Evolutionary conservation across 345 rosid genomes (phyloP).

Genomic region (Corchorus capsularis): DNA sequence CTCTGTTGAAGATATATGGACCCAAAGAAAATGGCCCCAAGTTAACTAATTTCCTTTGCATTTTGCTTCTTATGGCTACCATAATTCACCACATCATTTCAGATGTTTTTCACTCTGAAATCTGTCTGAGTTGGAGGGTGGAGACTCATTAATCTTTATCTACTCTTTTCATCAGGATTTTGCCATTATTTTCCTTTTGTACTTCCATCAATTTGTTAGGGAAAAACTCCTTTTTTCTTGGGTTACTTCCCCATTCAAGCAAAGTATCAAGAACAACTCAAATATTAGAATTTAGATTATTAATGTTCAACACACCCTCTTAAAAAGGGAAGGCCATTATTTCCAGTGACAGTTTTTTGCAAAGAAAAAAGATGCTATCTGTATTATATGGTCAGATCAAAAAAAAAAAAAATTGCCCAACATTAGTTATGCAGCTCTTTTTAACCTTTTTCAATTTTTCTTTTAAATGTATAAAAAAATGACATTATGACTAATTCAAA

Average conservation of each 20-base stretch:
- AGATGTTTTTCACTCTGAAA: neutral
- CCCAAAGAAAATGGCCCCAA: constrained; percentile 9
- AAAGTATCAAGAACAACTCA: neutral
- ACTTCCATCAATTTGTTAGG: neutral
- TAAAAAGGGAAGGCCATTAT: too few relatives aligned
- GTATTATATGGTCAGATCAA: neutral
- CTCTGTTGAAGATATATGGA: constrained; percentile 7
- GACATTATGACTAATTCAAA: constrained; percentile 11
- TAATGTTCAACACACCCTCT: neutral
- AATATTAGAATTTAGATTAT: neutral
- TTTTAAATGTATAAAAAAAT: too few relatives aligned
- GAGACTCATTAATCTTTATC: neutral
- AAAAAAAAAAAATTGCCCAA: neutral
- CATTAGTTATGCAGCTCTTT: neutral
- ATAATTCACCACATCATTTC: constrained; percentile 6
- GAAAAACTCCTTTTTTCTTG: neutral
- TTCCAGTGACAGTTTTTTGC: too few relatives aligned
- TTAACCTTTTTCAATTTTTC: too few relatives aligned
- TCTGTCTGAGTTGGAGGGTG: neutral
- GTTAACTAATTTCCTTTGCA: neutral
- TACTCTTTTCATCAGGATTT: neutral
- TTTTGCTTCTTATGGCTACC: constrained; percentile 2
- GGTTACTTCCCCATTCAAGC: too few relatives aligned
- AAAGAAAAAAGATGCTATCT: too few relatives aligned
- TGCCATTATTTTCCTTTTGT: neutral